Conservation (phyloP, 1,139 yeast genomes). For the Candida tetrigidarum region DNA sequence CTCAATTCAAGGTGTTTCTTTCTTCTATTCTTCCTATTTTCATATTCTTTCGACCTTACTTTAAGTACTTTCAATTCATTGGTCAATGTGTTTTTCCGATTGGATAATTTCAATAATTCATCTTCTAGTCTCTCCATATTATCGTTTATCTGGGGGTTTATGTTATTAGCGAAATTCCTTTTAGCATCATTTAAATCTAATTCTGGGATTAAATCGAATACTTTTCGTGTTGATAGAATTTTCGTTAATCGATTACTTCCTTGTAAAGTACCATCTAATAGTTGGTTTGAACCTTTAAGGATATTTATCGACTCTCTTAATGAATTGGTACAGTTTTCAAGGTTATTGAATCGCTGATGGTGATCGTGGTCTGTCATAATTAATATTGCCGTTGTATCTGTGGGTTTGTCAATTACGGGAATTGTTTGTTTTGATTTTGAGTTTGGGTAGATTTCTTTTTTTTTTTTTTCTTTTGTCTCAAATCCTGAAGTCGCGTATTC, state of each 20-base stretch:
- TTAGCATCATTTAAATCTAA: constrained; percentile 46
- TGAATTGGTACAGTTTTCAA: constrained; percentile 31
- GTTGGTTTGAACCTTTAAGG: constrained; percentile 32
- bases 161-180: constrained; percentile 30
- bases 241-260: constrained; percentile 39
- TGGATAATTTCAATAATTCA: constrained; percentile 33
- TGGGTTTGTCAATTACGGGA: too few species aligned
- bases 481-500: too few species aligned
- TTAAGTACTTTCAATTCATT: constrained; percentile 36
- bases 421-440: neutral
- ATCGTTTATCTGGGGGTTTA: constrained; percentile 40
- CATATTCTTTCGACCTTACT: constrained; percentile 31
- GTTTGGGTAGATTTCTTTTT: neutral
- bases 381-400: neutral
- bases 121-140: constrained; percentile 35
- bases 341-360: constrained; percentile 8
- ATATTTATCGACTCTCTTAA: constrained; percentile 36
- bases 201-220: constrained; percentile 48
- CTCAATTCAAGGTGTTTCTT: constrained; percentile 9
- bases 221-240: constrained; percentile 38
- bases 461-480: neutral
- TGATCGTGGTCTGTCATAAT: constrained; percentile 4
- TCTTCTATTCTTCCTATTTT: constrained; percentile 18
- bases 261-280: constrained; percentile 35
- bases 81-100: constrained; percentile 30